phyloP scores from a whole-genome alignment of 2,329 filamentous ascomycete genomes.

The Periconia sp. region DNA sequence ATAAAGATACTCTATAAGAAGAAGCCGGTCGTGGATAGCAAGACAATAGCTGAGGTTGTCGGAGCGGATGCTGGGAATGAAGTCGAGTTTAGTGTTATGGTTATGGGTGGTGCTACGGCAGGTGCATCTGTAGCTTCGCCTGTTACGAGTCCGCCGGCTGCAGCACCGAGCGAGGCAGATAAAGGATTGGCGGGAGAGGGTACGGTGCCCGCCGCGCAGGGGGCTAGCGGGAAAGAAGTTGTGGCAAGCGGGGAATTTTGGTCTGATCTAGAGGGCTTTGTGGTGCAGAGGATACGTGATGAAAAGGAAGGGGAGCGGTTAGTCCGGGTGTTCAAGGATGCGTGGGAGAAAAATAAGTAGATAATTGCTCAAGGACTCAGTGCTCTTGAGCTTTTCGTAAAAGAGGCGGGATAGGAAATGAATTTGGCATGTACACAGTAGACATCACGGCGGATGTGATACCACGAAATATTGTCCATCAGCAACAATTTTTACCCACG shows the following conservation, averaged over 20 bases:
- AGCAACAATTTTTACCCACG: too few relatives aligned
- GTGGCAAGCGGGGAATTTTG: conserved; percentile 80
- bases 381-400: background rate
- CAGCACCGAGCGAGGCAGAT: conserved; percentile 61
- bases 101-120: conserved; percentile 67
- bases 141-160: conserved; percentile 54
- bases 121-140: conserved; percentile 54
- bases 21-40: conserved; percentile 80
- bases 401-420: background rate
- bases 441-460: too few relatives aligned
- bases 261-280: conserved; percentile 80
- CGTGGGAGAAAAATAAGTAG: conserved; percentile 63
- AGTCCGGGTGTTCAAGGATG: conserved; percentile 70
- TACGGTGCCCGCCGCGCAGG: conserved; percentile 50
- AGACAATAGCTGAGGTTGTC: conserved; percentile 76
- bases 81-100: conserved; percentile 86
- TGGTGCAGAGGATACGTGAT: conserved; percentile 80
- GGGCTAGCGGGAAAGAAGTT: conserved; percentile 64
- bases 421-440: too few relatives aligned
- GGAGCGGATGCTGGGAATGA: conserved; percentile 58
- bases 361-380: background rate
- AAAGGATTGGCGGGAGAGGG: conserved; percentile 36
- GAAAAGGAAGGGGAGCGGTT: conserved; percentile 68
- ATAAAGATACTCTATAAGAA: conserved; percentile 86
- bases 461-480: too few relatives aligned